These are phyloP conservation scores for Epichloe sp. DNA, from an alignment of 2,329 filamentous ascomycete species.

Conservation along the genomic window DNA sequence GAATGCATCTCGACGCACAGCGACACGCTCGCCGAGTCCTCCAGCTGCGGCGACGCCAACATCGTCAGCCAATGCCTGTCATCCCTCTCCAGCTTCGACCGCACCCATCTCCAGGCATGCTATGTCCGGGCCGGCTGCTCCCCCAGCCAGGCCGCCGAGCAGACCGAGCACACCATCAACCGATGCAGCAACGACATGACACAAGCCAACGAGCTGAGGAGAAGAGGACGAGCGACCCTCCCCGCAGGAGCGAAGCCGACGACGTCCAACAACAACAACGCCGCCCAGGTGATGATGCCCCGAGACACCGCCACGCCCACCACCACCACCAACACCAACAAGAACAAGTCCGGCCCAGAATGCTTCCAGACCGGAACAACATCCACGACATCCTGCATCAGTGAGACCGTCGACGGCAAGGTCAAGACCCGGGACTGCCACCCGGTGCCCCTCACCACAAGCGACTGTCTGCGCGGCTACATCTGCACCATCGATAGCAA, in stretches of 20 bases:
- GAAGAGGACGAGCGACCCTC: conserved; percentile 12
- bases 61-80: conserved; percentile 31
- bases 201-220: conserved; percentile 16
- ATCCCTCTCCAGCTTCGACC: conserved; percentile 17
- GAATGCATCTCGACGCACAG: conserved; percentile 29
- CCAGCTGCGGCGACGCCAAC: conserved; percentile 30
- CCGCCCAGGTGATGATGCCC: neutral
- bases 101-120: conserved; percentile 25
- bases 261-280: too few relatives aligned
- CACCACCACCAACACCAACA: neutral
- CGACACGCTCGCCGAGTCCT: conserved; percentile 21
- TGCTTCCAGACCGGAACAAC: conserved; percentile 23
- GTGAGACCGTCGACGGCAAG: conserved; percentile 22
- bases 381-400: conserved; percentile 25
- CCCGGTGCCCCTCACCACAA: conserved; percentile 19
- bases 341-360: conserved; percentile 11
- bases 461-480: conserved; percentile 29
- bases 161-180: conserved; percentile 16
- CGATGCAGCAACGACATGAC: conserved; percentile 18
- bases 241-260: neutral
- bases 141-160: conserved; percentile 14
- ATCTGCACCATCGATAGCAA: conserved; percentile 29
- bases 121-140: conserved; percentile 24
- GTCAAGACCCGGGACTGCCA: conserved; percentile 27
- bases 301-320: neutral